Evolutionary conservation across 495 filamentous ascomycete genomes (phyloP).

Genomic region (Talaromyces wortmannii): DNA sequence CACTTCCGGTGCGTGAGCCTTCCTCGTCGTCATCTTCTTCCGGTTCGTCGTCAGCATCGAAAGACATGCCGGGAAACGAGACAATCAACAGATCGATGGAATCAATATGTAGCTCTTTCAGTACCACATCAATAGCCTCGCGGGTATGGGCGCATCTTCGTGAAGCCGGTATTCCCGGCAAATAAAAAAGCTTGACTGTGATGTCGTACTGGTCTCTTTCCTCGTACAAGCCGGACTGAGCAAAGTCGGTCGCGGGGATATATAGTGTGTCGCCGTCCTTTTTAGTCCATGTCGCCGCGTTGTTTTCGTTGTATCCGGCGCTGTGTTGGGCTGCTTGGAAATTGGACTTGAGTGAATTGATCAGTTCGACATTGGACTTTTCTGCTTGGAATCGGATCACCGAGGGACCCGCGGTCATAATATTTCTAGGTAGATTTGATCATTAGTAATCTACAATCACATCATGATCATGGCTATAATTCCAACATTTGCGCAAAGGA

Average conservation of each 20-base stretch:
- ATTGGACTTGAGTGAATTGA: constrained; percentile 75
- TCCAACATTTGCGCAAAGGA: background rate
- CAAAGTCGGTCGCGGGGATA: constrained; percentile 71
- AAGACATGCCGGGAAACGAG: constrained; percentile 87
- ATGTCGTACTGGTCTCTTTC: constrained; percentile 82
- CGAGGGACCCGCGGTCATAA: constrained; percentile 72
- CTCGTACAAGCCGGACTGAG: constrained; percentile 63
- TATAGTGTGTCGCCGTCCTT: constrained; percentile 54
- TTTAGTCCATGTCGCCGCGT: constrained; percentile 52
- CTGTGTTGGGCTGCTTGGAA: constrained; percentile 64
- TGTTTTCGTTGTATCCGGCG: background rate
- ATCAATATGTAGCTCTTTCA: constrained; percentile 65
- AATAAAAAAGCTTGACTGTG: constrained; percentile 88
- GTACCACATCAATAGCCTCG: constrained; percentile 72
- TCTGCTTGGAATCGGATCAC: constrained; percentile 70
- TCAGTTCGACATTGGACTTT: constrained; percentile 83
- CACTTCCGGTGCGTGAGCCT: constrained; percentile 9
- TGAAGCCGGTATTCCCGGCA: constrained; percentile 58
- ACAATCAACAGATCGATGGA: constrained; percentile 85
- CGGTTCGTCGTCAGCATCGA: constrained; percentile 87
- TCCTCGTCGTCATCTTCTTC: constrained; percentile 58
- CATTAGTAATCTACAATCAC: constrained; percentile 8
- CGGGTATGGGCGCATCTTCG: constrained; percentile 58
- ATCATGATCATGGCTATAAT: constrained; percentile 1
- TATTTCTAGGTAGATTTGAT: constrained; percentile 53